These are phyloP conservation scores for Xerophyta viscosa DNA, from an alignment of 106 monocot genomes.

Conservation along the genomic window DNA sequence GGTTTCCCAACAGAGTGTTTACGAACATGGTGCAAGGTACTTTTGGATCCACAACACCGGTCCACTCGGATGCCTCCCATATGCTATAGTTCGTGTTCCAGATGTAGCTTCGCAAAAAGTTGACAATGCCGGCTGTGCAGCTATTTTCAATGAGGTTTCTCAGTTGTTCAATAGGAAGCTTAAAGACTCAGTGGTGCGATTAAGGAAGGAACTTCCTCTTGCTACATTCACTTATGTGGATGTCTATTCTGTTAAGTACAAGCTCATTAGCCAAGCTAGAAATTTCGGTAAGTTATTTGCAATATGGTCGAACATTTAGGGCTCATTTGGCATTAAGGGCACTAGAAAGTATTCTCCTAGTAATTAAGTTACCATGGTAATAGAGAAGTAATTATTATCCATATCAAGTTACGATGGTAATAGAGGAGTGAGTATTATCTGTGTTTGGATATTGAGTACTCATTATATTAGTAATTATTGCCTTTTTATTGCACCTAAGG, in stretches of 20 bases:
- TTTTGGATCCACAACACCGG: slow-evolving; percentile 98
- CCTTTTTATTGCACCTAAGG: too few relatives aligned
- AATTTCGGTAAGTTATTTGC: too few relatives aligned
- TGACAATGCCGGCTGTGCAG: slow-evolving; percentile 51
- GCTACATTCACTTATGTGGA: slow-evolving; percentile 80
- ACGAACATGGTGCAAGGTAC: slow-evolving; percentile 56
- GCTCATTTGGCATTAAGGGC: too few relatives aligned
- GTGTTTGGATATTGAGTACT: too few relatives aligned
- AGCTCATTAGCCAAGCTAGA: slow-evolving; percentile 51
- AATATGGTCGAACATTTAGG: too few relatives aligned
- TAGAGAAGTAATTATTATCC: too few relatives aligned
- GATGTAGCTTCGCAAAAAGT: slow-evolving; percentile 18
- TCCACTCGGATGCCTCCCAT: slow-evolving; percentile 84
- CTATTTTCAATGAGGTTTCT: slow-evolving; percentile 58
- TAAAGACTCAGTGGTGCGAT: slow-evolving; percentile 45
- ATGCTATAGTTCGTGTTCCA: slow-evolving; percentile 35
- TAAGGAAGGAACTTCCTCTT: slow-evolving; percentile 46
- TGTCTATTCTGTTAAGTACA: slow-evolving; percentile 72
- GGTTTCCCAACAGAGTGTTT: slow-evolving; percentile 33
- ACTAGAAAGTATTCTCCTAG: too few relatives aligned
- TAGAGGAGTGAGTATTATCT: too few relatives aligned
- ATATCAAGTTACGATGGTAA: too few relatives aligned
- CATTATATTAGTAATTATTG: too few relatives aligned
- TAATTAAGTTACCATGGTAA: too few relatives aligned
- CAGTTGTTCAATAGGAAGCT: slow-evolving; percentile 63